Base-by-base conservation (phyloP, 2,329 filamentous ascomycete genomes). In the Furcasterigmium furcatum region DNA sequence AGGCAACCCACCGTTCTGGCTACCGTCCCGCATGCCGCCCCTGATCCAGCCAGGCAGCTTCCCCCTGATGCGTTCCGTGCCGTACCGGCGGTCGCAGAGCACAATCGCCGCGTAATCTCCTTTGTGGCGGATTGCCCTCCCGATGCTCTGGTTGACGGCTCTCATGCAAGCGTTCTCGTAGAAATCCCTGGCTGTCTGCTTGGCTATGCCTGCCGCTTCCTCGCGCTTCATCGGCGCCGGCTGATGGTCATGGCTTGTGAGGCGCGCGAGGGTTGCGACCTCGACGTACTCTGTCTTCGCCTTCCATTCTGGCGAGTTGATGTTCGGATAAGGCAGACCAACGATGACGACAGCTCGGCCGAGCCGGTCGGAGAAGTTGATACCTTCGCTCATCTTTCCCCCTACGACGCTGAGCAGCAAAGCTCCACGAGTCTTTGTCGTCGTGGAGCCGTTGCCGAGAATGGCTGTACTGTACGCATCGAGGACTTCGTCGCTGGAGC, bases 91-190 rank as follows among this genome's bases (percentile, higher is more conserved):
- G 65, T 99, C 94, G 27, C 94, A 72, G 60, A 99, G 77, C 46
- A 96, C 68, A 52, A 99, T 96, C 14, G 87, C 84, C 5, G 94
- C 94, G 66, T 95, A 97, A 66, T 99, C 94, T 20, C 80, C 82
- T 45, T 78, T 79, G 62, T 99, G 94, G 39, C 94, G 76, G 56
- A 99, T 96, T 1, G 91, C 94, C 47, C 94, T 76, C 1, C 94
- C 94, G 55, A 99, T 91, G 60, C 89, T 94, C 71, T 99, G 94
- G 63, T 99, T 99, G 5, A 99, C 94, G 5, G 91, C 90, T 32
- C 94, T 79, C 91, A 99, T 96, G 63, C 91, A 96, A 0, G 89
- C 82, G 61, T 97, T 97, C 63, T 96, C 91, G 60, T 95, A 95
- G 59, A 89, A 95, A 49, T 92, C 88, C 43, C 85, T 73, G 2